Base-by-base conservation (phyloP, 2,329 filamentous ascomycete genomes). In the Clarireedia homoeocarpa region DNA sequence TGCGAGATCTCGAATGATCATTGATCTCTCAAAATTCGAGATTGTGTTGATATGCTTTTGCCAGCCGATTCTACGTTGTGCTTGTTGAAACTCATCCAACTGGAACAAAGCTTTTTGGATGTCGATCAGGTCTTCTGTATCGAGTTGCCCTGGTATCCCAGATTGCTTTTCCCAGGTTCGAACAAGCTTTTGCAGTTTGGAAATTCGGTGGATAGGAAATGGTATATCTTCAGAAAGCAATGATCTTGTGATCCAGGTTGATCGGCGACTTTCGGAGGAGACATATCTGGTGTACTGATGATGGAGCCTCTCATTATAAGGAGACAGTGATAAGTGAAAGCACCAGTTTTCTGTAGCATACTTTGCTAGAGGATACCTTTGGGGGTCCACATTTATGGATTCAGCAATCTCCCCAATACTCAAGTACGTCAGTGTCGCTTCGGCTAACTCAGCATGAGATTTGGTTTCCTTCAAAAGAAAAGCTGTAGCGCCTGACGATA, bases 291-390 rank as follows among this genome's bases (percentile, higher is more conserved):
- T 48, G 6, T 55, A 55, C n/a, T 55, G 53, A 6, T 26, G 53
- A 51, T 51, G 53, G 1, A 55, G 26, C 9, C 40, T 51, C 1
- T 15, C 20, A 6, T 51, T 42, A 42, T 55, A 55, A 1, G 40
- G 17, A 24, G 53, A 55, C 15, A 55, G 34, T 7, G 53, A 55
- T 5, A 55, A n/a, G 36, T 55, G 53, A 4, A 50, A 55, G 26
- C 46, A 55, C 53, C 53, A 55, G 10, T 55, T 55, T 23, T 55
- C 53, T 2, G 53, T 55, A 4, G 53, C 46, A 51, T 55, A 55
- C 26, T 51, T 55, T 17, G 47, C 53, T 9, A 55, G 24, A 23
- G 46, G 53, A 14, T 55, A 55, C 20, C 42, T 48, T 6, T 40
- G 14, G 14, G 24, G 34, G 17, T 51, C 49, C 2, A 55, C 6